Evolutionary conservation across 2,329 filamentous ascomycete species (phyloP).

Genomic region (Fusarium kyushuense): DNA sequence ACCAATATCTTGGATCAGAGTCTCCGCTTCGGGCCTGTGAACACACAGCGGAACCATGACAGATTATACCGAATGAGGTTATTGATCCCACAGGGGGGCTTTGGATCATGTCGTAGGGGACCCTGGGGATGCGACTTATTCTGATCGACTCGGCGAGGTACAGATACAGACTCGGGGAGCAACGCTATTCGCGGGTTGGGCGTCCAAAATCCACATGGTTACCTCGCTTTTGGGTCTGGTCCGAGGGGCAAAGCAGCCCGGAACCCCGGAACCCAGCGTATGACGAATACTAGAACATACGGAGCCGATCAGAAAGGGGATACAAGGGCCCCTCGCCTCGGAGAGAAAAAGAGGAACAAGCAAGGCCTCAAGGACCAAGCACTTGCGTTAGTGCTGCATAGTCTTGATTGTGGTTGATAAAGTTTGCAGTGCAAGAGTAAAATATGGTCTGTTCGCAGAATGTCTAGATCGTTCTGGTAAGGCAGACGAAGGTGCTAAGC

Average conservation of each 20-base stretch:
- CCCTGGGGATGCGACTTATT: slow-evolving; percentile 1
- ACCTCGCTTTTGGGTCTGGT: slow-evolving; percentile 23
- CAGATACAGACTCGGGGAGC: slow-evolving; percentile 24
- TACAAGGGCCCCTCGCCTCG: slow-evolving; percentile 6
- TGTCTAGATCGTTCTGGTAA: not conserved
- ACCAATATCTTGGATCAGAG: slow-evolving; percentile 25
- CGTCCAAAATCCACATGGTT: not conserved
- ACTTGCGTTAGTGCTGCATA: slow-evolving; percentile 13
- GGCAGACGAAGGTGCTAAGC: not conserved
- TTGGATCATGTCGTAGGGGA: slow-evolving; percentile 6
- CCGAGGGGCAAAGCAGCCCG: slow-evolving; percentile 1
- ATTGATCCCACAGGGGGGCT: slow-evolving; percentile 15
- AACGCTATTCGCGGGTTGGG: slow-evolving; percentile 20
- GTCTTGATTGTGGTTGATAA: not conserved
- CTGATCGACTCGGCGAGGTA: not conserved
- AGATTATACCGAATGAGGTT: slow-evolving; percentile 4
- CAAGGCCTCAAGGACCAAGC: not conserved
- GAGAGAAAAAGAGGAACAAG: slow-evolving; percentile 4
- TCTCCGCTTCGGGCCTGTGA: slow-evolving; percentile 17
- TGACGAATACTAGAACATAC: not conserved
- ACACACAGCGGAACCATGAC: slow-evolving; percentile 17
- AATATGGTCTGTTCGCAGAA: slow-evolving; percentile 1
- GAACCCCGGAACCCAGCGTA: not conserved
- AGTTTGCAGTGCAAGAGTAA: slow-evolving; percentile 1
- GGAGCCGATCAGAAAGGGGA: not conserved